Evolutionary conservation across 257 asterid species (phyloP), one percentile per base, ranked within the genome.

Genomic region (Anisodus acutangulus): DNA sequence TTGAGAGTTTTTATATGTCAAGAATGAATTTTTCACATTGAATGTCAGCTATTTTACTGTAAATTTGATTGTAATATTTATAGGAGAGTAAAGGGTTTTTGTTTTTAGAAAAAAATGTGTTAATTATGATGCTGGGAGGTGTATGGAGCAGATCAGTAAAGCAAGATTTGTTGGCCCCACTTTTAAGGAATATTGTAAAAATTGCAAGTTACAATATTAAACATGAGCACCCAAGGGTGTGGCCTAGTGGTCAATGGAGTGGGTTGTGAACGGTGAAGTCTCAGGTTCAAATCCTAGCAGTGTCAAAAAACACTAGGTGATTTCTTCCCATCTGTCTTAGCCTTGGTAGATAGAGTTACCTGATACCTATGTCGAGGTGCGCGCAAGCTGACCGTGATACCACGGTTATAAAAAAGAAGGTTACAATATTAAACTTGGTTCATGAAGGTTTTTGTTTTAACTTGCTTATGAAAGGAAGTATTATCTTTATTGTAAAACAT

Each of bases 381-480:
- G 35, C 35, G 35, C 35, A 31, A 31, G 2, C 35, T 31, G 2
- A 31, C 35, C 35, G 35, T 31, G 35, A 31, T 31, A 31, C 35
- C 35, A 31, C 35, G 1, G 1, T 31, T 31, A 31, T 31, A 31
- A 31, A 31, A 31, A 1, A 31, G 26, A 31, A 31, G 35, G 62
- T 13, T 12, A 51, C 49, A 78, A 67, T 37, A 13, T 68, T 68
- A 6, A 19, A 37, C 49, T 68, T 68, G 51, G 22, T 15, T 13
- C 64, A 15, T 12, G 31, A 35, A 53, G 12, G 64, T 78, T 78
- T 53, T 15, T 78, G 49, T 41, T 41, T 41, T 76, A 7, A 51
- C 13, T 76, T 76, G 31, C 82, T 53, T 26, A 45, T 78, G 63
- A 26, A 78, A 53, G 81, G 62, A 76, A 53, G 2, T 15, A 51